Conservation (phyloP, 2,329 filamentous ascomycete genomes). For the Diplodia seriata region DNA sequence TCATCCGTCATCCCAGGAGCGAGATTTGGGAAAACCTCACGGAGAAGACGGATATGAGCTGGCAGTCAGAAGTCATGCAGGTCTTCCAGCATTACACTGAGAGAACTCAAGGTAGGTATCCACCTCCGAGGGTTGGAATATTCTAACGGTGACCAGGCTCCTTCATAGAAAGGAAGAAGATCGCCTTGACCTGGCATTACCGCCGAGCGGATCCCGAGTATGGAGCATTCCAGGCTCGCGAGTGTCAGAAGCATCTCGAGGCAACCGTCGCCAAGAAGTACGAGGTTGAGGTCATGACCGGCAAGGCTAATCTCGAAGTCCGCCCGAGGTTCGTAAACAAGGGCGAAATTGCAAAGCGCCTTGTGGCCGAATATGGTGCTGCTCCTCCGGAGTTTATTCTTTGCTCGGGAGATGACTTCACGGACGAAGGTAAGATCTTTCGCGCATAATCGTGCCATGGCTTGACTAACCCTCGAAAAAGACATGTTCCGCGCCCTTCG, state of each 20-base stretch:
- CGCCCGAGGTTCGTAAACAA: slow-evolving; percentile 98
- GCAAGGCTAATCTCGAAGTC: slow-evolving; percentile 96
- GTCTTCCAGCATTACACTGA: slow-evolving; percentile 91
- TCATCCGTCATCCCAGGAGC: slow-evolving; percentile 80
- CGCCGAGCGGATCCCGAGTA: slow-evolving; percentile 87
- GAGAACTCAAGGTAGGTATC: slow-evolving; percentile 73
- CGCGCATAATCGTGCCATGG: not conserved
- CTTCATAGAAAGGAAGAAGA: slow-evolving; percentile 92
- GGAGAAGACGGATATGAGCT: slow-evolving; percentile 85
- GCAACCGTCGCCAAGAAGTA: slow-evolving; percentile 76
- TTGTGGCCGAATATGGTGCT: slow-evolving; percentile 75
- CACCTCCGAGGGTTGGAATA: not conserved
- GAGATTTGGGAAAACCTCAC: slow-evolving; percentile 88
- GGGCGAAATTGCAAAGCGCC: slow-evolving; percentile 86
- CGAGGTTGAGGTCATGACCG: slow-evolving; percentile 95
- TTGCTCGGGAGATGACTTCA: slow-evolving; percentile 94
- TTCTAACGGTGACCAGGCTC: slow-evolving; percentile 63
- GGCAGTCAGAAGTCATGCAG: slow-evolving; percentile 84
- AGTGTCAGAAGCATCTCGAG: slow-evolving; percentile 84
- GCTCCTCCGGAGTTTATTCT: slow-evolving; percentile 82
- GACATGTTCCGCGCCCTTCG: slow-evolving; percentile 84
- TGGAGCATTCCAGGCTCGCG: slow-evolving; percentile 77
- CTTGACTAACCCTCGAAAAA: slow-evolving; percentile 40
- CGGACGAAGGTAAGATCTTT: slow-evolving; percentile 79
- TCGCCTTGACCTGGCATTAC: slow-evolving; percentile 97